Conservation (phyloP, 108 stramenopile species). For the Cyclotella kingstonii region DNA sequence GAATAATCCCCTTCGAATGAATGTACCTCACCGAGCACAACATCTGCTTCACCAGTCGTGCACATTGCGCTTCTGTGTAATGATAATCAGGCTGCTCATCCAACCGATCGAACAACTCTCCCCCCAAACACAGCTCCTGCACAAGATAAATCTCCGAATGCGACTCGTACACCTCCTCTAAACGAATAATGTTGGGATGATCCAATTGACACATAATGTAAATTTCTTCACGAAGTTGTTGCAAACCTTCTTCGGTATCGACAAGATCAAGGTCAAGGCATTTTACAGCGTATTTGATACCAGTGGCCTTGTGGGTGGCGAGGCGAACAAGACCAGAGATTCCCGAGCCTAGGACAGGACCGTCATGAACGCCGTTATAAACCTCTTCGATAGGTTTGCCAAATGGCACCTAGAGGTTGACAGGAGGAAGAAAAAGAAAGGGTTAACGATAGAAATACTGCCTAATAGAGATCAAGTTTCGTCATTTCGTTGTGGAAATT, state of each 20-base stretch:
- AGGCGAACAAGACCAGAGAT: conserved; percentile 78
- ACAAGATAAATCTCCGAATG: conserved; percentile 74
- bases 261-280: conserved; percentile 71
- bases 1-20: conserved; percentile 89
- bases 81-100: conserved; percentile 81
- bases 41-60: conserved; percentile 81
- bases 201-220: conserved; percentile 88
- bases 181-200: conserved; percentile 84
- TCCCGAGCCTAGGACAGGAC: conserved; percentile 70
- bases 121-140: conserved; percentile 70
- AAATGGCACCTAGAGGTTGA: conserved; percentile 45
- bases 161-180: conserved; percentile 83
- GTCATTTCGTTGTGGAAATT: not conserved
- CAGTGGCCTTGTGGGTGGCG: conserved; percentile 72
- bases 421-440: not conserved
- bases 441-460: too few relatives aligned
- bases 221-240: conserved; percentile 77
- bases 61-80: conserved; percentile 80
- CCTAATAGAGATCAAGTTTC: not conserved
- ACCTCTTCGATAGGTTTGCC: conserved; percentile 78
- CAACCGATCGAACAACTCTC: conserved; percentile 83
- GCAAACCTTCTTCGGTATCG: conserved; percentile 53
- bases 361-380: conserved; percentile 85
- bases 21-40: conserved; percentile 86
- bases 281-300: conserved; percentile 79